These are phyloP conservation scores for Geotrichum armillariae DNA, from an alignment of 1,139 yeast genomes.

Conservation along the genomic window DNA sequence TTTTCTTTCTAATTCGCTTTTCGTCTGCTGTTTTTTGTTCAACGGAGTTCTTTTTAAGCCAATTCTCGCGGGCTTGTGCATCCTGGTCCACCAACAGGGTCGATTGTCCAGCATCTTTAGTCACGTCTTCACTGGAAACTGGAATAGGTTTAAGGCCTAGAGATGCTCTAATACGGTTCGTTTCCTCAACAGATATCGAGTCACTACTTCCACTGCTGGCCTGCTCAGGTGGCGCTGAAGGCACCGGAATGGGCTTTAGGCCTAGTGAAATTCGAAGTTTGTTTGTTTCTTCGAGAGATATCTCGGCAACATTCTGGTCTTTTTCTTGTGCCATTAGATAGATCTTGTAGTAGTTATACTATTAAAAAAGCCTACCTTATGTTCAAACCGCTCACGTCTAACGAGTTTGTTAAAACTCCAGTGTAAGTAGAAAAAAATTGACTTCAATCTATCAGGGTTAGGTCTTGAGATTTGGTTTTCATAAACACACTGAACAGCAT, in stretches of 20 bases:
- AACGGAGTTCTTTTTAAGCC: constrained; percentile 30
- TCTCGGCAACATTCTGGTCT: constrained; percentile 17
- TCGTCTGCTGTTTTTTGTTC: constrained; percentile 25
- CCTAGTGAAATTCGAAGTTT: constrained; percentile 32
- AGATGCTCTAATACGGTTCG: constrained; percentile 38
- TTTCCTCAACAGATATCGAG: constrained; percentile 38
- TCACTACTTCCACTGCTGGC: constrained; percentile 11
- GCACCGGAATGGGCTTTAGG: constrained; percentile 38
- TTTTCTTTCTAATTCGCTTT: constrained; percentile 24
- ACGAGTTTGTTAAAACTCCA: too few species aligned
- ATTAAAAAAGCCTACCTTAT: constrained; percentile 6
- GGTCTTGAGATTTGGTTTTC: too few species aligned
- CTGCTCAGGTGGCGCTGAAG: constrained; percentile 7
- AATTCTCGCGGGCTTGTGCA: constrained; percentile 36
- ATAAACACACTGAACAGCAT: too few species aligned
- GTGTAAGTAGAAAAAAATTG: too few species aligned
- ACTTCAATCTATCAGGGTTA: too few species aligned
- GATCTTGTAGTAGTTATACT: neutral
- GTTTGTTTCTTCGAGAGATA: constrained; percentile 37
- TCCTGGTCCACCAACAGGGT: constrained; percentile 31
- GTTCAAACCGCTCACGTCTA: too few species aligned
- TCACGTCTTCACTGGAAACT: constrained; percentile 30
- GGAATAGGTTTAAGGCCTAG: constrained; percentile 39
- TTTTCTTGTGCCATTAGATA: constrained; percentile 17
- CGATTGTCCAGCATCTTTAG: constrained; percentile 6